Evolutionary conservation across 2,329 filamentous ascomycete genomes (phyloP).

Genomic region (Cadophora luteo-olivacea): DNA sequence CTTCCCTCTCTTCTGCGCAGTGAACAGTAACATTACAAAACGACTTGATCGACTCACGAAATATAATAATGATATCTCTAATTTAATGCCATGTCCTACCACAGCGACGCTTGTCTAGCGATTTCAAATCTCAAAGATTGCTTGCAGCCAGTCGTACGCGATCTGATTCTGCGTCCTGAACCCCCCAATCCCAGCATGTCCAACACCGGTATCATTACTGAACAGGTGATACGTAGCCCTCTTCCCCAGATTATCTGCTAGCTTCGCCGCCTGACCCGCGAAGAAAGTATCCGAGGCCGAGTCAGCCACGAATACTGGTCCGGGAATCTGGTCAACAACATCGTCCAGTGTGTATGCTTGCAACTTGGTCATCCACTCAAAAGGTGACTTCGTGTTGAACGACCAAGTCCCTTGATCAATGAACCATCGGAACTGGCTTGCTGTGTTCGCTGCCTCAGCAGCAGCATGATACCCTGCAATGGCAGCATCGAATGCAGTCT

Average conservation of each 20-base stretch:
- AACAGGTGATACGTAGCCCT: background rate
- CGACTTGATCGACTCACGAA: too few relatives aligned
- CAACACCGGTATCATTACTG: background rate
- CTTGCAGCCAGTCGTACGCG: background rate
- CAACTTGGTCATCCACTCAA: background rate
- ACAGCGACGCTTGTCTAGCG: too few relatives aligned
- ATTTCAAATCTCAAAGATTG: too few relatives aligned
- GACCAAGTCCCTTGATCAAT: background rate
- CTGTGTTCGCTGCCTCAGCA: background rate
- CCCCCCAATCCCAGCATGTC: background rate
- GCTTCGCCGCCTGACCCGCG: background rate
- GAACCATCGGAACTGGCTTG: background rate
- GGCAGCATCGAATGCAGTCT: background rate
- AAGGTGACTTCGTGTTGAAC: background rate
- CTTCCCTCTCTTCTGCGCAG: too few relatives aligned
- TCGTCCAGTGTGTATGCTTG: background rate
- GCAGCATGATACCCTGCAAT: background rate
- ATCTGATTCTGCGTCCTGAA: background rate
- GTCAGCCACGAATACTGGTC: background rate
- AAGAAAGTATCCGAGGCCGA: background rate
- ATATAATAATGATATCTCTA: too few relatives aligned
- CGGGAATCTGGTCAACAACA: background rate
- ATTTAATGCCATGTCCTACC: too few relatives aligned
- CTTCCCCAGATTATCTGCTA: background rate
- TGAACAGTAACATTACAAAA: too few relatives aligned